Evolutionary conservation across 75 land plant species (phyloP).

Genomic region (Cryptomeria japonica): DNA sequence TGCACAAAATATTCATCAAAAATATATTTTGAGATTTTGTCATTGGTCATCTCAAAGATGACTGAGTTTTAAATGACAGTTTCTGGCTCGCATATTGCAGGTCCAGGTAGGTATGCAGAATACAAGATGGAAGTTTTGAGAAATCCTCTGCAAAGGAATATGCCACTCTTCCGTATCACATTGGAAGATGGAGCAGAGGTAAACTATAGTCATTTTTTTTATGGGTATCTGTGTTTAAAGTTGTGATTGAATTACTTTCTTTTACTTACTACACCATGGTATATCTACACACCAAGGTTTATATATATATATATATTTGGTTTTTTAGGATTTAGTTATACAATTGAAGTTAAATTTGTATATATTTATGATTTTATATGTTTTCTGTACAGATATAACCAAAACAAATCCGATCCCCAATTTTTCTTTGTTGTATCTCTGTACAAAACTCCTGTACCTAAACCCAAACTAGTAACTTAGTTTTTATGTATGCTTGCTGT

Average conservation of each 20-base stretch:
- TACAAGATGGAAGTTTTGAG: slow-evolving; percentile 90
- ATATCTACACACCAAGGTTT: too few species aligned
- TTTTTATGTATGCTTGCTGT: neutral
- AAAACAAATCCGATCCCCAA: too few species aligned
- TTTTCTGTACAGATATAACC: too few species aligned
- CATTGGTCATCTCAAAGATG: slow-evolving; percentile 3
- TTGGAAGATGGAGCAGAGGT: slow-evolving; percentile 72
- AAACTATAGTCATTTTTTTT: neutral
- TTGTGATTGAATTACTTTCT: neutral
- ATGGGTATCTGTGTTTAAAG: neutral
- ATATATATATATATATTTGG: too few species aligned
- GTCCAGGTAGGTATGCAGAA: slow-evolving; percentile 32
- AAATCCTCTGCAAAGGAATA: slow-evolving; percentile 44
- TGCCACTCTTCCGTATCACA: slow-evolving; percentile 83
- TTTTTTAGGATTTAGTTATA: too few species aligned
- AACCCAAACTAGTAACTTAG: too few species aligned
- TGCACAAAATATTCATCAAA: slow-evolving; percentile 9
- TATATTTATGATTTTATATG: too few species aligned
- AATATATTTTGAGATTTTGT: neutral
- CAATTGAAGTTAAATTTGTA: too few species aligned
- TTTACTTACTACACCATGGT: neutral
- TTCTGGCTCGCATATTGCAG: slow-evolving; percentile 25
- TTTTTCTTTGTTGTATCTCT: too few species aligned
- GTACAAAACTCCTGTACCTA: too few species aligned
- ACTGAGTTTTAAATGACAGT: neutral